Percentiles rank a stretch among this genome's conserved stretches.
phyloP scores from a whole-genome alignment of 768 basidiomycete species.

The Macrolepiota fuliginosa region DNA sequence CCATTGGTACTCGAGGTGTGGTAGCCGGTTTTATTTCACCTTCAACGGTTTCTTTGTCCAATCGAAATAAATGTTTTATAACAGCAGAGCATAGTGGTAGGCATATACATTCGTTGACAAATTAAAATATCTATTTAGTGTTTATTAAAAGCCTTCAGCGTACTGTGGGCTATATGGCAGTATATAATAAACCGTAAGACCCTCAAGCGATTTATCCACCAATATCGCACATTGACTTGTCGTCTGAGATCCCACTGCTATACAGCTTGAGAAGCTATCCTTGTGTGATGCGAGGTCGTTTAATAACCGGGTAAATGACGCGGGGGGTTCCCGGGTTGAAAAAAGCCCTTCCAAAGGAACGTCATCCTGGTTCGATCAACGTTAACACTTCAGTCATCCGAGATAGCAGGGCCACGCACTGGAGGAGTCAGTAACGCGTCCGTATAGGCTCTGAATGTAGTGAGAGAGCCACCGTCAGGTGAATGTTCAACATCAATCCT shows the following conservation, averaged over 20 bases:
- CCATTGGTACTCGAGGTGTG: no score
- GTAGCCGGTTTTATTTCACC: no score
- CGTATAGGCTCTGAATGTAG: neutral
- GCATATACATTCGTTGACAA: no score
- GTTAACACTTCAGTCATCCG: neutral
- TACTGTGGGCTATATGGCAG: neutral
- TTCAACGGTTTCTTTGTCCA: no score
- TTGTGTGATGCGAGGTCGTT: neutral
- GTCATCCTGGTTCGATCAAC: neutral
- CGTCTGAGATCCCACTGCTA: neutral
- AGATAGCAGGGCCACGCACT: neutral
- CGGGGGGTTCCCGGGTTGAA: neutral
- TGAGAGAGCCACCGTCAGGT: neutral
- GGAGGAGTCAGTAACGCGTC: neutral
- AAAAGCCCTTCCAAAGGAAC: neutral
- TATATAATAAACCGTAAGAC: neutral
- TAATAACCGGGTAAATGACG: neutral
- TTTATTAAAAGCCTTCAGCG: neutral
- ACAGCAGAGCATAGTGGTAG: no score
- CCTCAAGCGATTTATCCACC: neutral
- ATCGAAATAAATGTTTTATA: no score
- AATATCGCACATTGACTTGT: neutral
- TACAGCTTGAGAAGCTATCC: neutral
- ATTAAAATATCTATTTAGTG: neutral
- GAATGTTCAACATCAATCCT: neutral